Base-by-base conservation (phyloP, 495 filamentous ascomycete species). In the Evernia prunastri region DNA sequence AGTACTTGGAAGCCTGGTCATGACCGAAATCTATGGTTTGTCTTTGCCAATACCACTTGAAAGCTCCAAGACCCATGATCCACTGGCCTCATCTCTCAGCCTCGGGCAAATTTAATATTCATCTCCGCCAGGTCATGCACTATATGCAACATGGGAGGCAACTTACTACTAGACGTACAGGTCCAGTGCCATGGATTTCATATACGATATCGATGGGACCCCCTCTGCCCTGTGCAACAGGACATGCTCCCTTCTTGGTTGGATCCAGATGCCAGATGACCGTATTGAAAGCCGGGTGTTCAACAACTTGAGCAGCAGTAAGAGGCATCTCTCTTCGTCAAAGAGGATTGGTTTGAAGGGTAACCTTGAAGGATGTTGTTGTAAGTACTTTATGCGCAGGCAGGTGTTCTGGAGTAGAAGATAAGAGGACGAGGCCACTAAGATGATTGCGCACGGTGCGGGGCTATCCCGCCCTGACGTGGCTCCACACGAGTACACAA, bases 181-280 rank as follows among this genome's bases (percentile, higher is more conserved):
- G 81, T 0, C 90, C 90, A n/a, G 79, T 77, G 51, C 90, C 90
- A 75, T 95, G 90, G 47, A 91, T 80, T 70, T 94, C 89, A 77
- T 85, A 91, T 59, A 80, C 77, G 57, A 92, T 84, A 18, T 87
- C 81, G 58, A 90, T 73, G 3, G 88, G 88, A 0, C 88, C 87
- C 12, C 87, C 87, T 65, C 89, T 76, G 33, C 78, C 80, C 9
- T 76, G 71, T 3, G 85, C 89, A 37, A 90, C 87, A 2, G 80
- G 69, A 20, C 80, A 66, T 54, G 76, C 77, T 18, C 84, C 89
- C 37, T 80, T 77, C 23, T 74, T 73, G 27, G 82, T 78, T 1
- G 87, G 83, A 60, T 80, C 76, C 12, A 92, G 83, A 23, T 83
- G 72, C 84, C 86, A 91, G 69, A 84, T 77, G 17, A 78, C 69